Evolutionary conservation across 805 yeast genomes (phyloP), one percentile per base, ranked within the genome.

Genomic region (Starmerella sirachaensis): DNA sequence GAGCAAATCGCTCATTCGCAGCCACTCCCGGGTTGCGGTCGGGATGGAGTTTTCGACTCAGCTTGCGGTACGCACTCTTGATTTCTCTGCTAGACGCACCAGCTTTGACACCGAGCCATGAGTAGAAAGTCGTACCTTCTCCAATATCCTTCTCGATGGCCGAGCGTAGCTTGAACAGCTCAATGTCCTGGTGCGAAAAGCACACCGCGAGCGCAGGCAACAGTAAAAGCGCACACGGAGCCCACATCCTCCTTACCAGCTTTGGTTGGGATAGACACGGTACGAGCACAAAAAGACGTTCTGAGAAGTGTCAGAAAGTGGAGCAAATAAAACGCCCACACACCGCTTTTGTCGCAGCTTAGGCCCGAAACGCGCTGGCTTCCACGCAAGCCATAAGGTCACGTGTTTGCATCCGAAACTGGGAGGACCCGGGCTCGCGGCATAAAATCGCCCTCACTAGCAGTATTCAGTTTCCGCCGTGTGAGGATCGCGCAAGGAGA

Each of bases 21-120:
- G 58, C 54, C 45, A 60, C 64, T 30, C 55, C 54, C n/a, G 57
- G 56, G 45, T 59, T 55, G 57, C 88, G 85, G 59, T 88, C 98
- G 0, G 98, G 98, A 55, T 88, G 98, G 48, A 79, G 65, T 45
- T 65, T 66, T 36, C 78, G 66, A 2, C 94, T 76, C 22, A 78
- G 54, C 50, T 73, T 77, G 53, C 82, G 74, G 61, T 80, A 78
- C 29, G 65, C 62, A 37, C 51, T 53, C 25, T 49, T 47, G 41
- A 63, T 59, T 20, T 55, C 48, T 18, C 43, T 48, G 21, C 32
- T 35, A 11, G 42, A 31, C 16, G 62, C 60, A 20, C 38, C 40
- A 19, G 35, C 31, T 22, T 39, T 50, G 32, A 55, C 52, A 43
- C 41, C 57, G 43, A 63, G 50, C 75, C 82, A 77, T 40, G 73